Evolutionary conservation across 2,329 filamentous ascomycete species (phyloP), one percentile per base, ranked within the genome.

Genomic region (Fusarium duplospermum): DNA sequence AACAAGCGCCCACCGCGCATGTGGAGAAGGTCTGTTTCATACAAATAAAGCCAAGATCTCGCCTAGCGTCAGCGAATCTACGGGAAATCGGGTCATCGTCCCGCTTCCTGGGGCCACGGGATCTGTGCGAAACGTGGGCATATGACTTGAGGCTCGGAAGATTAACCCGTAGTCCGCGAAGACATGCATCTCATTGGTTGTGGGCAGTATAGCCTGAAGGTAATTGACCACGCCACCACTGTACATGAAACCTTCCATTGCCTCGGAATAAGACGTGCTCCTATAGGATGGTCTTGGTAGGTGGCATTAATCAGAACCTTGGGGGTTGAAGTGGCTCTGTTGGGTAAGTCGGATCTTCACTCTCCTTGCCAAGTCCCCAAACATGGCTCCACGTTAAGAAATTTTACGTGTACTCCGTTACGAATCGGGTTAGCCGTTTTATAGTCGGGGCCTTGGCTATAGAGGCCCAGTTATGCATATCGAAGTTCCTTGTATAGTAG

Each of bases 391-490:
- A 31, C 47, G 27, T 52, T n/a, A 1, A 29, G 10, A 52, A 5
- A 5, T 13, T 67, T 18, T 47, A 47, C 47, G 42, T 62, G 38
- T 35, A 42, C 66, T 74, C 72, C 72, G 72, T 74, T 50, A 70
- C 72, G 3, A 71, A 74, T 70, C 22, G 11, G 45, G 69, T 42
- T 45, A 66, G 24, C 27, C 16, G 22, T 35, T 6, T 40, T 31
- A 29, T 22, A 40, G 27, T 22, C 6, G 9, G 5, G 14, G 29
- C 66, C 52, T 61, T 61, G 36, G 54, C 57, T 52, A 62, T 69
- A 62, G 58, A 63, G 33, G 60, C 36, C 42, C 24, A 27, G 35
- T 40, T 38, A 40, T 40, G 22, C 31, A 62, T 20, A 27, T 47
- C 3, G 11, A 16, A 14, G 38, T 24, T n/a, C 54, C 20, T 42